These are phyloP conservation scores for Lactifluus hygrophoroides DNA, from an alignment of 768 basidiomycete species.

Conservation along the genomic window DNA sequence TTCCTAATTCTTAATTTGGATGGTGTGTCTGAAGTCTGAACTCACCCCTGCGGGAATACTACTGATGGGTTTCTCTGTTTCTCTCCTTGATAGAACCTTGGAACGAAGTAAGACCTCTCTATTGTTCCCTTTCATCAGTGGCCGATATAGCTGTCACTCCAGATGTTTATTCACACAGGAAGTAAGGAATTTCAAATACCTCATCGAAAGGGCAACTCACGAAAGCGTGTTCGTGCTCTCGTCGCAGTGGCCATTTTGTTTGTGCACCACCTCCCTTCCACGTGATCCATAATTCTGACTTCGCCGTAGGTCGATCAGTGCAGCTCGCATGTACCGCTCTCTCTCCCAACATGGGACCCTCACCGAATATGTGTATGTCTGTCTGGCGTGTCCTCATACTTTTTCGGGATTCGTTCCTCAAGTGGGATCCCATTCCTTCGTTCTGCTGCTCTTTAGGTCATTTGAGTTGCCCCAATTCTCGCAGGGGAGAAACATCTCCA, in stretches of 20 bases:
- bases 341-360: not conserved
- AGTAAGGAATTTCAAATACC: not conserved
- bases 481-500: not conserved
- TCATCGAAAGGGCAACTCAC: not conserved
- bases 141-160: not conserved
- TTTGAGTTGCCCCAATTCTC: not conserved
- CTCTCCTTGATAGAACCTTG: conserved; percentile 1
- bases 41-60: not conserved
- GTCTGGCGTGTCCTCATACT: not conserved
- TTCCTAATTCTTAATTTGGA: conserved; percentile 6
- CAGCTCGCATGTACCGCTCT: conserved; percentile 11
- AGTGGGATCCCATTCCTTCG: not conserved
- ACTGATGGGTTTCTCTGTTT: not conserved
- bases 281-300: not conserved
- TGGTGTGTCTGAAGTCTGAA: not conserved
- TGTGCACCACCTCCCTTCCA: too few relatives aligned
- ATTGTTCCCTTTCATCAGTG: not conserved
- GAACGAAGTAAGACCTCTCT: not conserved
- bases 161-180: not conserved
- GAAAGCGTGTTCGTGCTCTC: not conserved
- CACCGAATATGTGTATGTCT: conserved; percentile 7
- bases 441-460: not conserved
- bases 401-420: not conserved
- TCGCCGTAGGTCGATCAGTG: not conserved
- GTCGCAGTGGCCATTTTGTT: too few relatives aligned